These are phyloP conservation scores for Akanthomyces dipterigenus DNA, from an alignment of 2,329 filamentous ascomycete species.

Conservation along the genomic window DNA sequence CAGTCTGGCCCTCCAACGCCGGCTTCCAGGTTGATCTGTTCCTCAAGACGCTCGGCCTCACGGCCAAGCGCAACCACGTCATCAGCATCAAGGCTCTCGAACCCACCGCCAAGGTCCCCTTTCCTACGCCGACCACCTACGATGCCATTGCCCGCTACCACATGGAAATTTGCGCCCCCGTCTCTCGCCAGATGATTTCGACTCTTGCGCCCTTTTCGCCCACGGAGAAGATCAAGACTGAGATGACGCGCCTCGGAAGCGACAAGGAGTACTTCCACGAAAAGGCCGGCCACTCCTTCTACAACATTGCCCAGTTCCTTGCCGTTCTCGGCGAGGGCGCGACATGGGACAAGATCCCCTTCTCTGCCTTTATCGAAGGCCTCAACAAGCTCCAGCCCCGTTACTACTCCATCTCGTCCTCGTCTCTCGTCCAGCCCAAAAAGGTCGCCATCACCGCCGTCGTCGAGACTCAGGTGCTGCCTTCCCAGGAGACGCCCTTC, in stretches of 20 bases:
- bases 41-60: conserved; percentile 68
- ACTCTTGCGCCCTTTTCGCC: conserved; percentile 86
- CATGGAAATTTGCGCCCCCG: conserved; percentile 90
- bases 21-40: conserved; percentile 90
- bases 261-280: conserved; percentile 96
- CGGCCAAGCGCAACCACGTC: conserved; percentile 71
- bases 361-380: conserved; percentile 90
- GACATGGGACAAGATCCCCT: conserved; percentile 79
- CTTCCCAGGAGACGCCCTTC: conserved; percentile 71
- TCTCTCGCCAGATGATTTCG: conserved; percentile 91
- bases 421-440: conserved; percentile 86
- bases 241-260: conserved; percentile 79
- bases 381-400: conserved; percentile 92
- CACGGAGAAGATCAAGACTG: conserved; percentile 73
- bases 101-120: conserved; percentile 92
- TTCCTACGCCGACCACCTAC: conserved; percentile 94
- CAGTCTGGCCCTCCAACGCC: conserved; percentile 93
- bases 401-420: conserved; percentile 99
- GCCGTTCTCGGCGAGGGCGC: conserved; percentile 64
- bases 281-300: conserved; percentile 71
- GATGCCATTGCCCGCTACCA: conserved; percentile 91
- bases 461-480: conserved; percentile 75
- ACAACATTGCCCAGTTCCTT: conserved; percentile 85
- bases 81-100: conserved; percentile 88
- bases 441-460: conserved; percentile 94